Evolutionary conservation across 139 green algal genomes (phyloP).

Genomic region (Tetraselmis striata): DNA sequence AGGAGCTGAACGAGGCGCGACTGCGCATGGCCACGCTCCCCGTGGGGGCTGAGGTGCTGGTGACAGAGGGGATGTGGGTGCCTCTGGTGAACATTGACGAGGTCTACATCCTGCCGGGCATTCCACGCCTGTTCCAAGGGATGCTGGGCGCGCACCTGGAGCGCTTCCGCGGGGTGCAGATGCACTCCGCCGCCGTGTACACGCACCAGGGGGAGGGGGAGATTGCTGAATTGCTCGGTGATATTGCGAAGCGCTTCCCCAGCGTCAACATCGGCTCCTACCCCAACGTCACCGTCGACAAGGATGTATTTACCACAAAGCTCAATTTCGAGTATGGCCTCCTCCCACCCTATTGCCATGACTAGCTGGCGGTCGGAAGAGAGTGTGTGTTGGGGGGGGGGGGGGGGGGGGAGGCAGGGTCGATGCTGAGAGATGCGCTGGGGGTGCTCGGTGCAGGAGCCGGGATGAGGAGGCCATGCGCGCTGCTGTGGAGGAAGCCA

Average conservation of each 20-base stretch:
- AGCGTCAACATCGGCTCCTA: conserved; percentile 45
- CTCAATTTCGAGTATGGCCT: neutral
- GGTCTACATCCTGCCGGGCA: conserved; percentile 67
- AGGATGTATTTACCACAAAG: conserved; percentile 2
- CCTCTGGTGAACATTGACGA: conserved; percentile 51
- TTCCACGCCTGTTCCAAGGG: conserved; percentile 62
- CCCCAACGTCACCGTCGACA: conserved; percentile 19
- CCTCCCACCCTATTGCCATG: neutral
- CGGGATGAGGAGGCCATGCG: conserved; percentile 1
- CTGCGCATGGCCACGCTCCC: conserved; percentile 64
- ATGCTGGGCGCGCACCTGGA: conserved; percentile 50
- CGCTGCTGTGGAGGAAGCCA: neutral
- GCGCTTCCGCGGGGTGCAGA: conserved; percentile 28
- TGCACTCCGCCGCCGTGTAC: conserved; percentile 16
- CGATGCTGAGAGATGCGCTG: too few species aligned
- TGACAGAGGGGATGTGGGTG: conserved; percentile 51
- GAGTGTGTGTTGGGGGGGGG: too few species aligned
- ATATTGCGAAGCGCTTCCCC: conserved; percentile 22
- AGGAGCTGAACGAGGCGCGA: conserved; percentile 70
- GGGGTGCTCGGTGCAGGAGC: too few species aligned
- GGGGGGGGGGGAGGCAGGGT: too few species aligned
- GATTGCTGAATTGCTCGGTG: conserved; percentile 22
- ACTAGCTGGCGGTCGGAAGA: too few species aligned
- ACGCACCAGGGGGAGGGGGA: conserved; percentile 42
- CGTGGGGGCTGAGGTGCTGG: conserved; percentile 28